Evolutionary conservation across 2,329 filamentous ascomycete species (phyloP).

Genomic region (Trichoderma lentiforme): DNA sequence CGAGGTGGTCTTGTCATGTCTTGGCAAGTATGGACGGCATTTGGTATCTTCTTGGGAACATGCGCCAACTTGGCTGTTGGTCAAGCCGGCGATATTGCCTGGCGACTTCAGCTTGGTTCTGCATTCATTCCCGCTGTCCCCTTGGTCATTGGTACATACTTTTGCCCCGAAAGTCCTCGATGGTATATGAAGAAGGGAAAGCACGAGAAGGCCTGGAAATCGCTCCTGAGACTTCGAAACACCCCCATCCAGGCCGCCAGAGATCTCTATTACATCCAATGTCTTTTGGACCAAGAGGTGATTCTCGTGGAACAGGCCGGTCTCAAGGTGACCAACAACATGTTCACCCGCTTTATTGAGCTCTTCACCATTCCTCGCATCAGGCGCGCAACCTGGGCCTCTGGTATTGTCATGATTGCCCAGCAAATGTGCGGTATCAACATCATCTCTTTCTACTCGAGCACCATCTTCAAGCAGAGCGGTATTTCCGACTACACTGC

Average conservation of each 20-base stretch:
- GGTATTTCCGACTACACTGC: slow-evolving; percentile 39
- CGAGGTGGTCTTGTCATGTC: slow-evolving; percentile 53
- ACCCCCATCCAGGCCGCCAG: slow-evolving; percentile 58
- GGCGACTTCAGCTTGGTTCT: slow-evolving; percentile 62
- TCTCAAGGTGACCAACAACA: slow-evolving; percentile 40
- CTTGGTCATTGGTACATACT: slow-evolving; percentile 53
- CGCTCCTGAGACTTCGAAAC: slow-evolving; percentile 56
- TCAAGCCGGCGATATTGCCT: slow-evolving; percentile 54
- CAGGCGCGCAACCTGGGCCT: slow-evolving; percentile 61
- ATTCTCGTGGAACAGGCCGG: slow-evolving; percentile 28
- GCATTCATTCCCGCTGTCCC: slow-evolving; percentile 64
- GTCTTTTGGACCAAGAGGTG: slow-evolving; percentile 33
- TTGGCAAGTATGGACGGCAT: slow-evolving; percentile 56
- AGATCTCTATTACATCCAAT: slow-evolving; percentile 61
- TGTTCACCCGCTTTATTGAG: slow-evolving; percentile 50
- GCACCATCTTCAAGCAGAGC: slow-evolving; percentile 44
- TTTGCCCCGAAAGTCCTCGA: slow-evolving; percentile 63
- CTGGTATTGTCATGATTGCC: slow-evolving; percentile 64
- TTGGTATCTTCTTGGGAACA: slow-evolving; percentile 61
- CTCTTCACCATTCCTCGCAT: slow-evolving; percentile 57
- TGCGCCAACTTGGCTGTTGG: slow-evolving; percentile 63
- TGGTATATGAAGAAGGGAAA: slow-evolving; percentile 63
- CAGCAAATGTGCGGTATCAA: slow-evolving; percentile 61
- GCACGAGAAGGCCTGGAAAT: slow-evolving; percentile 53
- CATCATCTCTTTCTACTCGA: slow-evolving; percentile 49